These are phyloP conservation scores for Termitomyces sp. DNA, from an alignment of 768 basidiomycete genomes.

Conservation along the genomic window DNA sequence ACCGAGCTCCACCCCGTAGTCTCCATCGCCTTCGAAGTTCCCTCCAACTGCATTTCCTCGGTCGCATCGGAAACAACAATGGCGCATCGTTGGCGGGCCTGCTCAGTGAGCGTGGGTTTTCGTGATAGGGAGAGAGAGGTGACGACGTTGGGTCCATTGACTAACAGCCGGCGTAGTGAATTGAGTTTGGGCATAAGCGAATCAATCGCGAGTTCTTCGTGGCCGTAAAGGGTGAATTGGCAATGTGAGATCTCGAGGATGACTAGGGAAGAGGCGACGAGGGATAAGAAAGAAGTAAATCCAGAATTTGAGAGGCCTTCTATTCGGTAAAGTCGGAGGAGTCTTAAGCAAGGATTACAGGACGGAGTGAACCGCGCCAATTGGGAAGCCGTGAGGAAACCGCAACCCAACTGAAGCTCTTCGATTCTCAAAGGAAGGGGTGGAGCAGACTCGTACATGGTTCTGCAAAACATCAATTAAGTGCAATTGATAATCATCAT, in stretches of 20 bases:
- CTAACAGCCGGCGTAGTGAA: background rate
- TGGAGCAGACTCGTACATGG: background rate
- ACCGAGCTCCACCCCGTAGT: no score
- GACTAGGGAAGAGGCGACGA: background rate
- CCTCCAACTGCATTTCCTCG: no score
- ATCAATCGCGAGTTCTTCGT: background rate
- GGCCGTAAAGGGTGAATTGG: background rate
- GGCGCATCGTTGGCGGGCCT: no score
- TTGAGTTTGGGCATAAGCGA: background rate
- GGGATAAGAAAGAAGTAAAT: background rate
- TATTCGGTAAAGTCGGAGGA: background rate
- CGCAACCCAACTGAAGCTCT: background rate
- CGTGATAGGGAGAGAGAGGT: background rate
- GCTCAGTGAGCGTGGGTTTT: background rate
- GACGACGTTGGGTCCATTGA: background rate
- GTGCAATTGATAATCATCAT: background rate
- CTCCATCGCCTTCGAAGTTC: no score
- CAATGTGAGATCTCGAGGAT: background rate
- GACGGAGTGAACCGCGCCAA: background rate
- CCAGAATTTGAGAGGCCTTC: background rate
- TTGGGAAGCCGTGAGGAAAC: background rate
- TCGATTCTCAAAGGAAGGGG: background rate
- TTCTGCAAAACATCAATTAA: background rate
- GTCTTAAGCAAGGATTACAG: background rate
- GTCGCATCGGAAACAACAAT: no score